phyloP scores from a whole-genome alignment of 106 monocot species.

The Alisma plantagoaquatica region DNA sequence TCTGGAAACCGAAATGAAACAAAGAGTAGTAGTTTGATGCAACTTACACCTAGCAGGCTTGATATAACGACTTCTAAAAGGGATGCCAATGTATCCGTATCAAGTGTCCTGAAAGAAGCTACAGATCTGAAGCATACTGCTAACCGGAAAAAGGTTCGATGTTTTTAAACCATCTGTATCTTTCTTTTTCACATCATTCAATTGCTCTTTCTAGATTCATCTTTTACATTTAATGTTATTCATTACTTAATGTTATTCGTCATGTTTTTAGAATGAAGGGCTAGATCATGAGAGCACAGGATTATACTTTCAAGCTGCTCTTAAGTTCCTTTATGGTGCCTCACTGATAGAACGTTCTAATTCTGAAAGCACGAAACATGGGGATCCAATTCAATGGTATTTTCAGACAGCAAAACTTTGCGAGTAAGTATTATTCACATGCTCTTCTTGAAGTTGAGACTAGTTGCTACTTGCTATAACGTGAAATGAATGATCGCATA shows the following conservation, averaged over 20 bases:
- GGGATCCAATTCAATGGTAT: conserved; percentile 61
- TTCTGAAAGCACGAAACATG: conserved; percentile 43
- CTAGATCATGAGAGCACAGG: conserved; percentile 57
- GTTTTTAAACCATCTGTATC: background rate
- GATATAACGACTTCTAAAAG: conserved; percentile 41
- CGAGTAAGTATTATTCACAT: too few relatives aligned
- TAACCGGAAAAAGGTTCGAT: conserved; percentile 75
- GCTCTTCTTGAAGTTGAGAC: too few relatives aligned
- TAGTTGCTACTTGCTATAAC: too few relatives aligned
- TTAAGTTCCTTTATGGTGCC: conserved; percentile 75
- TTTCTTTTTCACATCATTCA: too few relatives aligned
- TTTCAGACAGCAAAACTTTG: conserved; percentile 80
- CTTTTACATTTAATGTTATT: too few relatives aligned
- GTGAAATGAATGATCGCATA: too few relatives aligned
- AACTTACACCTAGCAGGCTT: conserved; percentile 25
- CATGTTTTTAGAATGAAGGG: conserved; percentile 56
- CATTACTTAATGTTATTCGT: too few relatives aligned
- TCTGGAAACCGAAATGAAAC: conserved; percentile 24
- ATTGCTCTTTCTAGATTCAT: background rate
- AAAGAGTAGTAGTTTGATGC: conserved; percentile 16
- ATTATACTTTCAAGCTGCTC: conserved; percentile 75
- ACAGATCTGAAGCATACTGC: conserved; percentile 79
- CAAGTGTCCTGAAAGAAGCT: conserved; percentile 60
- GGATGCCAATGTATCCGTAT: conserved; percentile 26
- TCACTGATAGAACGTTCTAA: conserved; percentile 52